Conservation (phyloP, 805 yeast species). For the Wickerhamiella parazyma region DNA sequence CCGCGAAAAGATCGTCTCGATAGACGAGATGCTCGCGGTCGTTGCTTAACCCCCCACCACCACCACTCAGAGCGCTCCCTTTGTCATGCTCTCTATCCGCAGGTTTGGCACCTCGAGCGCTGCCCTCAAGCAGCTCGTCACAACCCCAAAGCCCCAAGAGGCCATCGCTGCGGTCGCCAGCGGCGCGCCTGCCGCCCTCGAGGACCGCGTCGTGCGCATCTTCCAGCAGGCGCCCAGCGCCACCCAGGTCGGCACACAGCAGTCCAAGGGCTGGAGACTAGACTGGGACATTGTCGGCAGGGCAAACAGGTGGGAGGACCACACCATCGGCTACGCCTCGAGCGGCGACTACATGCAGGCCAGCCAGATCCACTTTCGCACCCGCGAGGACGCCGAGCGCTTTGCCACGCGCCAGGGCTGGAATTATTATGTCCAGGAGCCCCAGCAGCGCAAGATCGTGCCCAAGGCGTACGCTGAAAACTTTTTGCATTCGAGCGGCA, state of each 20-base stretch:
- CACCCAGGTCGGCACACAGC: conserved; percentile 52
- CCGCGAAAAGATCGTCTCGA: conserved; percentile 42
- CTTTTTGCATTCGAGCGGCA: conserved; percentile 54
- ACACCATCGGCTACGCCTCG: conserved; percentile 73
- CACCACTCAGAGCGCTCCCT: background rate
- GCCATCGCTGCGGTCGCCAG: conserved; percentile 10
- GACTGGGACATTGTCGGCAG: conserved; percentile 74
- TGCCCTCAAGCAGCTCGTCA: background rate
- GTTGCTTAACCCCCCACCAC: background rate
- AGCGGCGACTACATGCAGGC: conserved; percentile 70
- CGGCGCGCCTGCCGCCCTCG: conserved; percentile 64
- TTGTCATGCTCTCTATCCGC: background rate
- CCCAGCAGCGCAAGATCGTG: conserved; percentile 57
- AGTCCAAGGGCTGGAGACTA: conserved; percentile 45
- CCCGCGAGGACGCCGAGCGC: conserved; percentile 60
- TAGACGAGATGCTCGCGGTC: conserved; percentile 35
- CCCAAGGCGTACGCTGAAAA: conserved; percentile 63
- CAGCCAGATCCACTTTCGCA: conserved; percentile 57
- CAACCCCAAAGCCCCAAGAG: background rate
- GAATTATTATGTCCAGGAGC: conserved; percentile 73
- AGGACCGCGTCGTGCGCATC: conserved; percentile 57
- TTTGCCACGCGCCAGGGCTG: conserved; percentile 80
- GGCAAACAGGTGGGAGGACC: conserved; percentile 82
- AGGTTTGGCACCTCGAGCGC: background rate
- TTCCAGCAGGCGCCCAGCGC: conserved; percentile 68